These are phyloP conservation scores for Moesziomyces antarcticus DNA, from an alignment of 1,284 basidiomycete species.

Conservation along the genomic window DNA sequence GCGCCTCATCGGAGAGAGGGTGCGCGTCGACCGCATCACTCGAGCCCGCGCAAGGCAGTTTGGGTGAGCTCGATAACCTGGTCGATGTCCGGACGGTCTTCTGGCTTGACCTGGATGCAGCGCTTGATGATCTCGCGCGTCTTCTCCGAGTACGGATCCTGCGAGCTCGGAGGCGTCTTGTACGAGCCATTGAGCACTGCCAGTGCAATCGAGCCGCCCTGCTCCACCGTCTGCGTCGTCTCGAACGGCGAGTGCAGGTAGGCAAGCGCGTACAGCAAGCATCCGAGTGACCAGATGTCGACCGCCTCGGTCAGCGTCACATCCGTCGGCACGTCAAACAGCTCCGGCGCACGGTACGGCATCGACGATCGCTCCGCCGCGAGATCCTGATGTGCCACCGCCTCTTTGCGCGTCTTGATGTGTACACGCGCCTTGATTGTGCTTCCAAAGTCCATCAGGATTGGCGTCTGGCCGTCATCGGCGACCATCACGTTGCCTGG, in stretches of 20 bases:
- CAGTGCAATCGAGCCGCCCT: conserved; percentile 66
- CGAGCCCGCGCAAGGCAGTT: conserved; percentile 45
- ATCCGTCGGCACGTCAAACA: conserved; percentile 67
- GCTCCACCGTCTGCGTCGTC: conserved; percentile 65
- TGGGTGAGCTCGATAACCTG: conserved; percentile 52
- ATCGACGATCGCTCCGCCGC: conserved; percentile 66
- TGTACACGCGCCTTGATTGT: conserved; percentile 81
- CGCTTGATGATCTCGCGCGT: conserved; percentile 57
- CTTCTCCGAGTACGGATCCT: conserved; percentile 58
- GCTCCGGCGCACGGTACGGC: conserved; percentile 68
- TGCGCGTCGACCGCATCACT: conserved; percentile 4
- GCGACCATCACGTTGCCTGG: conserved; percentile 96
- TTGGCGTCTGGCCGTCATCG: conserved; percentile 79
- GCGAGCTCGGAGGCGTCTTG: conserved; percentile 57
- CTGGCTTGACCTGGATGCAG: conserved; percentile 60
- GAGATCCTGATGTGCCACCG: conserved; percentile 69
- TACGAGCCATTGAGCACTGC: conserved; percentile 66
- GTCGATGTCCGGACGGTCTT: conserved; percentile 58
- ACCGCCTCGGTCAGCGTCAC: conserved; percentile 63
- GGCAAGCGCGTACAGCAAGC: conserved; percentile 63
- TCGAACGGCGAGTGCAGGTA: conserved; percentile 68
- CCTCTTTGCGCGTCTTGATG: conserved; percentile 84
- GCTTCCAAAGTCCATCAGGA: conserved; percentile 98
- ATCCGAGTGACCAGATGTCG: conserved; percentile 68
- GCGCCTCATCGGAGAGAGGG: background rate